Evolutionary conservation across 2,329 filamentous ascomycete genomes (phyloP).

Genomic region (Albophoma yamanashiensis): DNA sequence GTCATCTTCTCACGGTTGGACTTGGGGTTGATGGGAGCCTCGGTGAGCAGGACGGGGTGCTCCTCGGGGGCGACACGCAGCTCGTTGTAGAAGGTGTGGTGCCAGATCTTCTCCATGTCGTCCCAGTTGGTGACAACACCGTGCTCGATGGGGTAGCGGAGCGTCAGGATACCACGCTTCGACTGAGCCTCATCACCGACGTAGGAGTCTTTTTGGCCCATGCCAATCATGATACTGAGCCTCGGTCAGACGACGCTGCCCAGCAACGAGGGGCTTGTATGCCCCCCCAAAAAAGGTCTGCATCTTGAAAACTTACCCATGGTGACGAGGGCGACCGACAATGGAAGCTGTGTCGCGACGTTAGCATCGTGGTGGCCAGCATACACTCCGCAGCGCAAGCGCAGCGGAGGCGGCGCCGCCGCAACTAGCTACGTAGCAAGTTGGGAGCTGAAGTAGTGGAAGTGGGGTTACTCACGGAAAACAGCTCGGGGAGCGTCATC

Average conservation of each 20-base stretch:
- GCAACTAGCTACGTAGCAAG: constrained; percentile 6
- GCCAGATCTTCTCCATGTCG: constrained; percentile 99
- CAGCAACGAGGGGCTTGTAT: constrained; percentile 2
- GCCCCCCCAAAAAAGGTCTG: background rate
- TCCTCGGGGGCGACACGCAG: constrained; percentile 99
- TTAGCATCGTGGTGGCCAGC: constrained; percentile 21
- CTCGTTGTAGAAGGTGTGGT: constrained; percentile 99
- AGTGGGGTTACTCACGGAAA: constrained; percentile 74
- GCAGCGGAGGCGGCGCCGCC: constrained; percentile 3
- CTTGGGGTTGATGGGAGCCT: constrained; percentile 99
- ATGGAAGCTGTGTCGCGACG: constrained; percentile 66
- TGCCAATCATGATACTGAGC: constrained; percentile 98
- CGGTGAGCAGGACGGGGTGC: constrained; percentile 97
- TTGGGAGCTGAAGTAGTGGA: constrained; percentile 12
- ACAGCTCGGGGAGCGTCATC: constrained; percentile 99
- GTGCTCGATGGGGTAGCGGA: constrained; percentile 99
- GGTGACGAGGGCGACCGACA: constrained; percentile 98
- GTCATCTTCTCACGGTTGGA: constrained; percentile 99
- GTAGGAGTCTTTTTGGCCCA: constrained; percentile 99
- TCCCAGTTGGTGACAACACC: constrained; percentile 99
- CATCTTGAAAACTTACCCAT: constrained; percentile 65
- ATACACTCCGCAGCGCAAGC: constrained; percentile 3
- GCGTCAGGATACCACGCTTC: constrained; percentile 99
- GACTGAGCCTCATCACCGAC: constrained; percentile 99
- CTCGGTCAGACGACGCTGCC: constrained; percentile 6